Percentiles rank a stretch among this genome's conserved stretches.
These are phyloP conservation scores for Neofusicoccum laricinum DNA, from an alignment of 2,329 filamentous ascomycete species.

Conservation along the genomic window DNA sequence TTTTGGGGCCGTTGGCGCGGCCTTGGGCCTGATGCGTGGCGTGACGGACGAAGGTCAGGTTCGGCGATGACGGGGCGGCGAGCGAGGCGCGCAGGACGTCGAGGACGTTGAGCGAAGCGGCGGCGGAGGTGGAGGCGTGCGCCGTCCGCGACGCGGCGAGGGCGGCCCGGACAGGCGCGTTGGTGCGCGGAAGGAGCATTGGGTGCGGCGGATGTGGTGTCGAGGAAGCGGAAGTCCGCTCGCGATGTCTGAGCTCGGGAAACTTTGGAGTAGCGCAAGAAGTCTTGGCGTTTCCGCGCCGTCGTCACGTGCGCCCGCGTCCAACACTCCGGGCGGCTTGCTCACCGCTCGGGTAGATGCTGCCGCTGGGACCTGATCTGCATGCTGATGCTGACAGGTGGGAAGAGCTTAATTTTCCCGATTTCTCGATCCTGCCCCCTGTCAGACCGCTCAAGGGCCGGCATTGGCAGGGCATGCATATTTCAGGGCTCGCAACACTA, in stretches of 20 bases:
- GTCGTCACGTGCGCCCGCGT: neutral
- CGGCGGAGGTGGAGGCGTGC: conserved; percentile 26
- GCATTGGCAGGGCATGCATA: too few species aligned
- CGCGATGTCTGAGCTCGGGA: conserved; percentile 1
- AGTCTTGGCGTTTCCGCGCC: neutral
- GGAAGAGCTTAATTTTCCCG: neutral
- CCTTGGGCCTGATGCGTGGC: conserved; percentile 65
- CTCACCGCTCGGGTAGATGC: neutral
- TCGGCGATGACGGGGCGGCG: conserved; percentile 24
- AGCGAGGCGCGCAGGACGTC: conserved; percentile 20
- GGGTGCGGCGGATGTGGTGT: neutral
- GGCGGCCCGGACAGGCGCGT: conserved; percentile 35
- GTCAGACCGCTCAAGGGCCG: neutral
- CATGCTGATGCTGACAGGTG: conserved; percentile 1
- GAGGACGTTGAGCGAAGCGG: conserved; percentile 28
- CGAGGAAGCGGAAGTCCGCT: neutral
- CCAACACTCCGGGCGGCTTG: neutral
- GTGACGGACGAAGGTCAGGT: conserved; percentile 53
- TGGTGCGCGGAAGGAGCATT: conserved; percentile 40
- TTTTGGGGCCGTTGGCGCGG: conserved; percentile 66
- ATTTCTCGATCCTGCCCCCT: neutral
- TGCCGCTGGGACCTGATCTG: neutral
- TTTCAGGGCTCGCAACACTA: neutral
- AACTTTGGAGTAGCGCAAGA: neutral
- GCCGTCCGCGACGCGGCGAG: conserved; percentile 21